Base-by-base conservation (phyloP, 73 alveolate genomes). In the Paramecium octaurelia region DNA sequence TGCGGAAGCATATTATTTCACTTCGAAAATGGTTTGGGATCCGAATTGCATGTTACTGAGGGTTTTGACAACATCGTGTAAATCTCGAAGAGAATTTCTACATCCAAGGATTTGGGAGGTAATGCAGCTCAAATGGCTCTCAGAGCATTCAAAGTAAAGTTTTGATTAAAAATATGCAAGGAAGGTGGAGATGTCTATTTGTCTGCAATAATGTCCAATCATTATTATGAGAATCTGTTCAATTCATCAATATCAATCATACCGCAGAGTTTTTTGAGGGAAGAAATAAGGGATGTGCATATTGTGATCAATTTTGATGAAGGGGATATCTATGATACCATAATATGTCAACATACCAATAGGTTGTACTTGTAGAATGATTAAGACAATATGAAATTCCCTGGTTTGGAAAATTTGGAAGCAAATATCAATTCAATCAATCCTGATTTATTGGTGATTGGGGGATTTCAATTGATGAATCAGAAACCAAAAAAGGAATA, bases 401-500 rank as follows among this genome's bases (percentile, higher is more conserved):
- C 91, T 14, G 91, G 91, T 6, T 35, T 80, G 14, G 75, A 80
- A 6, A 23, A 46, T 20, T 35, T 80, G 14, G 70, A 40, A 23
- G 18, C 20, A 11, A 44, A 80, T 10, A 27, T 80, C 7, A n/a
- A 46, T 9, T n/a, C 18, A 80, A 80, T 80, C 0, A 23, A 80
- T 20, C 91, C 91, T 0, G 91, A 80, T 23, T 35, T 80, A 21
- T 42, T 80, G 3, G 91, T 80, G 5, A 24, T 80, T 20, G 91
- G 91, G 46, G 91, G 91, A 44, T 80, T 80, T 44, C 50, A 80
- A 80, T 80, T 80, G 20, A 80, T 80, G 91, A 80, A 80, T 46
- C 24, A 80, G 29, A 42, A 44, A 42, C 70, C 76, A 6, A 23
- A 23, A 10, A 16, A 80, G 8, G 91, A 48, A 44, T 44, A 44